These are phyloP conservation scores for Dichotomocladium elegans DNA, from an alignment of 371 early-diverging fungal genomes.

Conservation along the genomic window DNA sequence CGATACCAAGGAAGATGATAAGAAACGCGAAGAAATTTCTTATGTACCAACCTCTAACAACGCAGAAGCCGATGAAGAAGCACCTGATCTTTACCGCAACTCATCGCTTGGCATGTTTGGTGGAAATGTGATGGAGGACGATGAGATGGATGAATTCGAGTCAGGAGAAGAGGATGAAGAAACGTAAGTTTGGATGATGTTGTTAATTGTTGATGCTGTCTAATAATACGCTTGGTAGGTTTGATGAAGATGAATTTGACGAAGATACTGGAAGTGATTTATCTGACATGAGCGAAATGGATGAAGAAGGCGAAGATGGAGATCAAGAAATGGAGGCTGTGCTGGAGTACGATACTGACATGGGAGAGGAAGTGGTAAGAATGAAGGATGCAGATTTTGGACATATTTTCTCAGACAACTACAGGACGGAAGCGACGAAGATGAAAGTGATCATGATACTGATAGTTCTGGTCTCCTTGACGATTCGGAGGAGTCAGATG, in stretches of 20 bases:
- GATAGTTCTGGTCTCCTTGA: slow-evolving; percentile 20
- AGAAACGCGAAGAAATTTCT: slow-evolving; percentile 31
- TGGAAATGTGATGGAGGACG: slow-evolving; percentile 60
- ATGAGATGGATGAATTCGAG: slow-evolving; percentile 60
- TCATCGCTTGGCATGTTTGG: slow-evolving; percentile 90
- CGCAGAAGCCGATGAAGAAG: slow-evolving; percentile 44
- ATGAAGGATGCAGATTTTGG: neutral
- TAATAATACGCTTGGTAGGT: slow-evolving; percentile 11
- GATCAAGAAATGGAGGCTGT: slow-evolving; percentile 62
- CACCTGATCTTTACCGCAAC: slow-evolving; percentile 82
- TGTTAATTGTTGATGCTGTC: no score
- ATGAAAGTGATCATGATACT: slow-evolving; percentile 39
- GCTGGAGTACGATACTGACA: slow-evolving; percentile 54
- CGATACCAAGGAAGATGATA: slow-evolving; percentile 34
- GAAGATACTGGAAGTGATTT: slow-evolving; percentile 72
- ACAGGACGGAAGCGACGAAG: slow-evolving; percentile 35
- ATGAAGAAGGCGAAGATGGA: slow-evolving; percentile 60
- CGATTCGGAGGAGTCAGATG: slow-evolving; percentile 48
- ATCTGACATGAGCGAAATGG: slow-evolving; percentile 61
- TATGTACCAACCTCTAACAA: slow-evolving; percentile 16
- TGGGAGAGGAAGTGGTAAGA: slow-evolving; percentile 43
- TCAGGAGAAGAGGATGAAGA: slow-evolving; percentile 60
- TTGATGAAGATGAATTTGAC: slow-evolving; percentile 65
- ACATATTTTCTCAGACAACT: neutral
- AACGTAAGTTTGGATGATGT: slow-evolving; percentile 35